These are phyloP conservation scores for Agrocybe praecox DNA, from an alignment of 768 basidiomycete species.

Conservation along the genomic window DNA sequence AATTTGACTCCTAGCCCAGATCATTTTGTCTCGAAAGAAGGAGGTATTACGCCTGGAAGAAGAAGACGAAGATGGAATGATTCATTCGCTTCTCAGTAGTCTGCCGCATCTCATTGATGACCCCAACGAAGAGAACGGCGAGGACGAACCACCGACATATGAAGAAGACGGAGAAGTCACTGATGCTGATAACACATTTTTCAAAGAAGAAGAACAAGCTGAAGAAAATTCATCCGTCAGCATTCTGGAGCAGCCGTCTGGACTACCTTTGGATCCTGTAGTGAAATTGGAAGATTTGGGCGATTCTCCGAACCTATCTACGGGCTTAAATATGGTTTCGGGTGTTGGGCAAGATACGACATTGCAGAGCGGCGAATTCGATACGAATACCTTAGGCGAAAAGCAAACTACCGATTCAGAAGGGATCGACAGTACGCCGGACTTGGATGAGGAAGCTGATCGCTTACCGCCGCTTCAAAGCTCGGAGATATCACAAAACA, in stretches of 20 bases:
- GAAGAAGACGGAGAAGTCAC: slow-evolving; percentile 2
- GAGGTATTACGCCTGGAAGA: slow-evolving; percentile 62
- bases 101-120: slow-evolving; percentile 61
- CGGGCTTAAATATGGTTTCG: background rate
- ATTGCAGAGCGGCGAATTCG: no score
- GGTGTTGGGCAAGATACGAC: background rate
- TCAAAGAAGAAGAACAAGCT: slow-evolving; percentile 11
- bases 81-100: slow-evolving; percentile 73
- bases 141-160: background rate
- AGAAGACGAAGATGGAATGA: slow-evolving; percentile 81
- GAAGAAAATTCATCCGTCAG: background rate
- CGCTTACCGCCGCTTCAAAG: background rate
- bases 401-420: slow-evolving; percentile 1
- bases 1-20: slow-evolving; percentile 40
- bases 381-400: no score
- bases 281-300: background rate
- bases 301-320: no score
- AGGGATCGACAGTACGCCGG: slow-evolving; percentile 1
- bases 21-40: slow-evolving; percentile 72
- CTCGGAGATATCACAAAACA: background rate
- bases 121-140: slow-evolving; percentile 4
- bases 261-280: background rate
- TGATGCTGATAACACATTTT: slow-evolving; percentile 14
- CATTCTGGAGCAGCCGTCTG: background rate
- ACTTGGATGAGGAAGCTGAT: background rate